phyloP scores from a whole-genome alignment of 164 flowering plant genomes.

The Brasenia schreberi region DNA sequence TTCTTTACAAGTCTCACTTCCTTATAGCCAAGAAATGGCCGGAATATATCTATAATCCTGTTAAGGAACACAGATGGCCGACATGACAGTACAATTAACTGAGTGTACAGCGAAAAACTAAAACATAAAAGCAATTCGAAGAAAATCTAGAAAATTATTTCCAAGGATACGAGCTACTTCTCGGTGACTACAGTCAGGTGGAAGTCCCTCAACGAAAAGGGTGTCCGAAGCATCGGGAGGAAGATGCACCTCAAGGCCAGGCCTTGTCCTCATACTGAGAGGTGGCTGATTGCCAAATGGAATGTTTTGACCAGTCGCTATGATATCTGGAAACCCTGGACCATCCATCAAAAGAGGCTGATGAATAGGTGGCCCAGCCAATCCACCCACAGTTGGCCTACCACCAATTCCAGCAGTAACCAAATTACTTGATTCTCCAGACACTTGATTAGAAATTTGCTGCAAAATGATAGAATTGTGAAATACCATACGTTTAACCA shows the following conservation, averaged over 20 bases:
- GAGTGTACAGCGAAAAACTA: not conserved
- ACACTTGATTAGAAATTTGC: conserved; percentile 31
- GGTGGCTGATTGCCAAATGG: conserved; percentile 24
- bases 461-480: conserved; percentile 16
- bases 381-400: conserved; percentile 14
- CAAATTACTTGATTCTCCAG: conserved; percentile 32
- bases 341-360: conserved; percentile 27
- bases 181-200: conserved; percentile 40
- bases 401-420: conserved; percentile 25
- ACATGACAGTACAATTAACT: not conserved
- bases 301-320: conserved; percentile 27
- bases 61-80: conserved; percentile 11
- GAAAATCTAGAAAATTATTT: not conserved
- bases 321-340: conserved; percentile 24
- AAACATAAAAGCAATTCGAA: not conserved
- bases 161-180: conserved; percentile 82
- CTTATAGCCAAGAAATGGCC: conserved; percentile 67
- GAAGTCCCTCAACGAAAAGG: conserved; percentile 64
- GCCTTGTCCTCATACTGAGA: conserved; percentile 23
- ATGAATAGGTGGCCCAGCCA: conserved; percentile 16
- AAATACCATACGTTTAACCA: not conserved
- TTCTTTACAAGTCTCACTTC: conserved; percentile 69
- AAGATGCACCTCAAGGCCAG: conserved; percentile 40
- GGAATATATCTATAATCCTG: conserved; percentile 45
- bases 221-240: conserved; percentile 77